phyloP scores from a whole-genome alignment of 257 asterid species.

The Nicotiana tabacum region DNA sequence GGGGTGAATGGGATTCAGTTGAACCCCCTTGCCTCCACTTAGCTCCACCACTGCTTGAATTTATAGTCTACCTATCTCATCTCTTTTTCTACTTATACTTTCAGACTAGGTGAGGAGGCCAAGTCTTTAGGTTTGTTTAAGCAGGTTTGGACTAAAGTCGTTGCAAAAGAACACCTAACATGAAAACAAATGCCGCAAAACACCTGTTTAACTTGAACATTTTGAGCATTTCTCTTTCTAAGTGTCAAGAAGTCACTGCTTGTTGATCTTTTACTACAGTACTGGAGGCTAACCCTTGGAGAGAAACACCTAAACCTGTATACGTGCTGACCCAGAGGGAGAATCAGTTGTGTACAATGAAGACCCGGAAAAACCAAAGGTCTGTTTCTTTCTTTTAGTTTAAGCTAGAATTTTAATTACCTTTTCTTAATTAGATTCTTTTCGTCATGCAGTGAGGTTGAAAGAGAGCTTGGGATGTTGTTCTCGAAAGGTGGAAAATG shows the following conservation, averaged over 20 bases:
- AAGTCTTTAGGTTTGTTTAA: neutral
- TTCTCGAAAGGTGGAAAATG: conserved; percentile 64
- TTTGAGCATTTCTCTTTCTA: neutral
- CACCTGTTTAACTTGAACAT: neutral
- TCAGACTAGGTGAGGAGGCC: neutral
- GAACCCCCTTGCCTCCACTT: too few species aligned
- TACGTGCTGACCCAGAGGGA: conserved; percentile 87
- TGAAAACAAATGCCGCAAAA: neutral
- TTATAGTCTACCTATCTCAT: neutral
- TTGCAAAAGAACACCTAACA: neutral
- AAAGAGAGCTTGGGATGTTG: conserved; percentile 73
- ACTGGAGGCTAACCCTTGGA: conserved; percentile 92
- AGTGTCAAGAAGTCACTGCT: neutral
- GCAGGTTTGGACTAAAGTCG: neutral
- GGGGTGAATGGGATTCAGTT: too few species aligned
- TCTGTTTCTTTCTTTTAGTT: conserved; percentile 17
- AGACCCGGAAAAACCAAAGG: conserved; percentile 82
- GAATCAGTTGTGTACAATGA: conserved; percentile 89
- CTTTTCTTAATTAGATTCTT: conserved; percentile 14
- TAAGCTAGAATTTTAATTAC: neutral
- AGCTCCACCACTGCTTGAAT: too few species aligned
- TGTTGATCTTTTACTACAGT: conserved; percentile 37
- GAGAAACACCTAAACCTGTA: conserved; percentile 81
- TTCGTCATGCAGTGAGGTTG: conserved; percentile 73
- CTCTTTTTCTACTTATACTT: neutral